These are phyloP conservation scores for Cruciata laevipes DNA, from an alignment of 257 asterid genomes.

Conservation along the genomic window DNA sequence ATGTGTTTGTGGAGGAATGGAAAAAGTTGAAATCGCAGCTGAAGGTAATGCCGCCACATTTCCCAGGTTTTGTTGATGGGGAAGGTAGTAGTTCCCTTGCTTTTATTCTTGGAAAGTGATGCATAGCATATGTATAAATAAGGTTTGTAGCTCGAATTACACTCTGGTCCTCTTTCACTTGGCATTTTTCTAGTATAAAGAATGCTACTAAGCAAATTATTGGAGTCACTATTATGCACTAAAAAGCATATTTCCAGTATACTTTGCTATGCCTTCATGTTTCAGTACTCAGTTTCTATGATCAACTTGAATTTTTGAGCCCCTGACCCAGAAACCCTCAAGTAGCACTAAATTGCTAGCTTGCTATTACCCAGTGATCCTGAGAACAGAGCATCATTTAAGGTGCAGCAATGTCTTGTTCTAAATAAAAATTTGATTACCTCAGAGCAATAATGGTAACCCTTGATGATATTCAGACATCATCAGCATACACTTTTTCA, in stretches of 20 bases:
- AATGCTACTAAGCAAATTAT: constrained; percentile 25
- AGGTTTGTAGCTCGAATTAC: background rate
- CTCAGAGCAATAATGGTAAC: background rate
- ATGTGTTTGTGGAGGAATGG: constrained; percentile 56
- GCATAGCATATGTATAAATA: background rate
- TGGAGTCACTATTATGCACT: too few species aligned
- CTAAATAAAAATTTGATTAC: background rate
- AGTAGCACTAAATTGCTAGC: too few species aligned
- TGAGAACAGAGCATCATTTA: too few species aligned
- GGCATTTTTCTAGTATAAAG: constrained; percentile 6
- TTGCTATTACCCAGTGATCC: too few species aligned
- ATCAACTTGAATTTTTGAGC: too few species aligned
- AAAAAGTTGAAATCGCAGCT: constrained; percentile 38
- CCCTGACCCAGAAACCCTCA: too few species aligned
- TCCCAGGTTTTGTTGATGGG: constrained; percentile 34
- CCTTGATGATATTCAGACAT: background rate
- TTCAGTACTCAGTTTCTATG: too few species aligned
- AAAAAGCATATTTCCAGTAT: too few species aligned
- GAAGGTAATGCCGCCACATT: constrained; percentile 35
- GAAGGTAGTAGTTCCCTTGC: constrained; percentile 24
- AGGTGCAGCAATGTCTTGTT: background rate
- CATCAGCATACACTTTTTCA: background rate
- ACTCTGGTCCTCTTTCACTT: background rate
- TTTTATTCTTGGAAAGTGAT: constrained; percentile 16
- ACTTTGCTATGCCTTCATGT: too few species aligned